phyloP scores from a whole-genome alignment of 1,284 basidiomycete genomes.

The Clitocybe nebularis region DNA sequence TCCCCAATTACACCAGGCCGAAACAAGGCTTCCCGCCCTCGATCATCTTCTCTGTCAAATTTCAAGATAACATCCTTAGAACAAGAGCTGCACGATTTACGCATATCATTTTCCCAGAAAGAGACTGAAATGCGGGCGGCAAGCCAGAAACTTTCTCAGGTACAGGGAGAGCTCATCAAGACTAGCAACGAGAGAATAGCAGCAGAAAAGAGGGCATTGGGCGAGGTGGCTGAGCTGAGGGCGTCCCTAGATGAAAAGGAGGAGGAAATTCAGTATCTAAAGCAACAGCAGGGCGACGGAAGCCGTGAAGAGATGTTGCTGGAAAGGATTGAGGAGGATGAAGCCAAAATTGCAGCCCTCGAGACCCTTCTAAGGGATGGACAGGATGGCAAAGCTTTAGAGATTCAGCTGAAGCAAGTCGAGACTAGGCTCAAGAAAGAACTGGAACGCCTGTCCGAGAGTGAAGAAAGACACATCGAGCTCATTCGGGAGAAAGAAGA shows the following conservation, averaged over 20 bases:
- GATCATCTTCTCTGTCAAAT: slow-evolving; percentile 47
- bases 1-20: slow-evolving; percentile 16
- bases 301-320: slow-evolving; percentile 52
- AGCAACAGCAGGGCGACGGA: slow-evolving; percentile 31
- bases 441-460: slow-evolving; percentile 32
- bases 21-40: slow-evolving; percentile 15
- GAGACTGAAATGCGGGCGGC: slow-evolving; percentile 38
- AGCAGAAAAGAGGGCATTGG: slow-evolving; percentile 40
- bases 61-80: slow-evolving; percentile 47
- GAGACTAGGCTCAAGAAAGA: slow-evolving; percentile 42
- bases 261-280: slow-evolving; percentile 50
- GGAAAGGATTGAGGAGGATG: slow-evolving; percentile 62
- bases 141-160: slow-evolving; percentile 43
- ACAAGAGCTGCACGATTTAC: slow-evolving; percentile 48
- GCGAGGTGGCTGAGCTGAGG: slow-evolving; percentile 39
- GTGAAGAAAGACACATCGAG: slow-evolving; percentile 31
- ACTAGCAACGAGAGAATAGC: slow-evolving; percentile 60
- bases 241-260: slow-evolving; percentile 48
- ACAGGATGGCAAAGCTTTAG: slow-evolving; percentile 30
- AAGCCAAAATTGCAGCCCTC: slow-evolving; percentile 52
- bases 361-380: slow-evolving; percentile 40
- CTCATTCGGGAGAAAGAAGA: slow-evolving; percentile 44
- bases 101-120: slow-evolving; percentile 37
- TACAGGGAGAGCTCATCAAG: slow-evolving; percentile 45
- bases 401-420: slow-evolving; percentile 34